Evolutionary conservation across 2,329 filamentous ascomycete genomes (phyloP).

Genomic region (Xylaria sp.): DNA sequence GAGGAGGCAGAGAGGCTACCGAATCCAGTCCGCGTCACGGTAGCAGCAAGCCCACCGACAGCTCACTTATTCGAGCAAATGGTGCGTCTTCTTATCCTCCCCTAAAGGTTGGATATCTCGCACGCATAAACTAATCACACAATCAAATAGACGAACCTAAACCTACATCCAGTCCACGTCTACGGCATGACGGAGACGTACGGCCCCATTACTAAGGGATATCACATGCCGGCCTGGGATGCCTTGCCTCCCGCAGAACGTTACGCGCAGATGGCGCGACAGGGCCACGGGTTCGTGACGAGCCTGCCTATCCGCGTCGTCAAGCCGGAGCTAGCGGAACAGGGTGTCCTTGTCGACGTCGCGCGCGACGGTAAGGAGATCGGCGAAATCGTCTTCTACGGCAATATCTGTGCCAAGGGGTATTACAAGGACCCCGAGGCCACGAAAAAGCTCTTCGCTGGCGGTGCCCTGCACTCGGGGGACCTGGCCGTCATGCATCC

Average conservation of each 20-base stretch:
- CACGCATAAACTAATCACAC: not conserved
- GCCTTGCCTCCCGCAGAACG: slow-evolving; percentile 73
- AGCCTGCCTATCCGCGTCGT: slow-evolving; percentile 78
- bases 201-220: slow-evolving; percentile 93
- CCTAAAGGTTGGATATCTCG: not conserved
- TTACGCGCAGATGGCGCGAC: slow-evolving; percentile 88
- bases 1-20: slow-evolving; percentile 74
- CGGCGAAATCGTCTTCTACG: slow-evolving; percentile 83
- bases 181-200: slow-evolving; percentile 92
- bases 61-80: slow-evolving; percentile 93
- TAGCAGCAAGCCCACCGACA: slow-evolving; percentile 89
- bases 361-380: slow-evolving; percentile 74
- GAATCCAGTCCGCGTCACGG: slow-evolving; percentile 80
- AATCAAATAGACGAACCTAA: slow-evolving; percentile 57
- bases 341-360: slow-evolving; percentile 66
- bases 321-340: slow-evolving; percentile 74
- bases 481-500: slow-evolving; percentile 93
- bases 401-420: slow-evolving; percentile 89
- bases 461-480: slow-evolving; percentile 85
- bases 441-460: slow-evolving; percentile 83
- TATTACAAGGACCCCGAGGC: slow-evolving; percentile 92
- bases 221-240: slow-evolving; percentile 87
- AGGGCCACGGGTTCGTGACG: slow-evolving; percentile 90
- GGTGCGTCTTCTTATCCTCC: slow-evolving; percentile 51
- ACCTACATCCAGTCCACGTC: slow-evolving; percentile 89